Evolutionary conservation across 306 rosid species (phyloP).

Genomic region (Castanospermum australe): DNA sequence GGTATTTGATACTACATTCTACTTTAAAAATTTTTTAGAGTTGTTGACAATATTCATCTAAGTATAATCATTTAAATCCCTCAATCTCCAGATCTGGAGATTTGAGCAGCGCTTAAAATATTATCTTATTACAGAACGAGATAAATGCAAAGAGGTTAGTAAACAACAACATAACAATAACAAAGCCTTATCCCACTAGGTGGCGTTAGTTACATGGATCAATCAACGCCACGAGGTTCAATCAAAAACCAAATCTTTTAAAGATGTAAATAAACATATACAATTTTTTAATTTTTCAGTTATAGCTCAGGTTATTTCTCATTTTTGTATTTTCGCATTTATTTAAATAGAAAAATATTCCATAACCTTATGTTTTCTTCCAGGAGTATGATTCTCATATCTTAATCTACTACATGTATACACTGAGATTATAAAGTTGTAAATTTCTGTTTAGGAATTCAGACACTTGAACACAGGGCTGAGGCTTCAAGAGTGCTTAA

Average conservation of each 20-base stretch:
- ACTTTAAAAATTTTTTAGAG: neutral
- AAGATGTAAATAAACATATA: neutral
- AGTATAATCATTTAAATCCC: neutral
- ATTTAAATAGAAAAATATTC: neutral
- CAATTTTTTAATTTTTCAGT: neutral
- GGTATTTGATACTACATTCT: conserved; percentile 8
- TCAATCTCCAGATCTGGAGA: neutral
- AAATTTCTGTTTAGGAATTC: neutral
- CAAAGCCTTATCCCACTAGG: neutral
- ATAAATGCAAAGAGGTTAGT: neutral
- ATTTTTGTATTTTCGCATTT: neutral
- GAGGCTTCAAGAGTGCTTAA: neutral
- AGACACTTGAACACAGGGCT: neutral
- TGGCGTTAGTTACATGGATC: neutral
- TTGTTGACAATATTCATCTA: neutral
- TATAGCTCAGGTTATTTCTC: neutral
- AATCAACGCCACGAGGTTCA: no score
- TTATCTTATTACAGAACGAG: neutral
- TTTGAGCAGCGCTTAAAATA: neutral
- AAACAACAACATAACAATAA: neutral
- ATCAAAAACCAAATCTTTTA: neutral
- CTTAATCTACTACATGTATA: no score
- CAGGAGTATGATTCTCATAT: neutral
- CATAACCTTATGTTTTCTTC: neutral
- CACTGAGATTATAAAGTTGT: neutral